Conservation (phyloP, 2,329 filamentous ascomycete genomes). For the Aureobasidium zeae region DNA sequence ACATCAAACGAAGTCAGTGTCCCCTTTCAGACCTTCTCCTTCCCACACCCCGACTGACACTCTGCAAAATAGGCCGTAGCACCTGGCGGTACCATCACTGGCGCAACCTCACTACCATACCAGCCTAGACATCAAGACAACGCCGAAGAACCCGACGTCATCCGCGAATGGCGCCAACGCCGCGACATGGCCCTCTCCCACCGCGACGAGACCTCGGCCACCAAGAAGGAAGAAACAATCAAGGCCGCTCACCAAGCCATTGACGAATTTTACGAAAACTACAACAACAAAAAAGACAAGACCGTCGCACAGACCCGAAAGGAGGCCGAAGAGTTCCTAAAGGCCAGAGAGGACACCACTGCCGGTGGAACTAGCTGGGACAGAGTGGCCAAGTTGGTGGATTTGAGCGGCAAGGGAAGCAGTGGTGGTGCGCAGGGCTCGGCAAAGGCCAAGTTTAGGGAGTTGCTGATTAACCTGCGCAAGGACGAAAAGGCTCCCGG, state of each 20-base stretch:
- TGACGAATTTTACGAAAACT: conserved; percentile 99
- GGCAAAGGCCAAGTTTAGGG: conserved; percentile 93
- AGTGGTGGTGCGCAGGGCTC: conserved; percentile 81
- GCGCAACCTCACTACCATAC: conserved; percentile 51
- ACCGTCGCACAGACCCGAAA: conserved; percentile 75
- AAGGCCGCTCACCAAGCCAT: conserved; percentile 88
- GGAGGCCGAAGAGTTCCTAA: conserved; percentile 89
- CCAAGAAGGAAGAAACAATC: conserved; percentile 76
- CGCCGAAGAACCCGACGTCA: conserved; percentile 70
- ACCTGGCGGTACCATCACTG: conserved; percentile 72
- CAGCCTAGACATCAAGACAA: conserved; percentile 39
- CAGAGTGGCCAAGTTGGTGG: conserved; percentile 93
- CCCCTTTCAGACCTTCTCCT: not conserved
- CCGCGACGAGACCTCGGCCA: conserved; percentile 72
- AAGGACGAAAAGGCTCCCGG: conserved; percentile 85
- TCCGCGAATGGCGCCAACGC: conserved; percentile 83
- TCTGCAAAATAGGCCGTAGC: conserved; percentile 51
- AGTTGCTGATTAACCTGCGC: conserved; percentile 73
- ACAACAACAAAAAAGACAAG: conserved; percentile 98
- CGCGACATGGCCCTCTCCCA: conserved; percentile 75
- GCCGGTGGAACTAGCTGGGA: conserved; percentile 97
- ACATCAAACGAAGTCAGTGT: conserved; percentile 58
- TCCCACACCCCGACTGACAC: not conserved
- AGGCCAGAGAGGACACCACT: conserved; percentile 80
- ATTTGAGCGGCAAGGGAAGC: conserved; percentile 84